Base-by-base conservation (phyloP, 208 protist species). In the Entamoeba moshkovskii region DNA sequence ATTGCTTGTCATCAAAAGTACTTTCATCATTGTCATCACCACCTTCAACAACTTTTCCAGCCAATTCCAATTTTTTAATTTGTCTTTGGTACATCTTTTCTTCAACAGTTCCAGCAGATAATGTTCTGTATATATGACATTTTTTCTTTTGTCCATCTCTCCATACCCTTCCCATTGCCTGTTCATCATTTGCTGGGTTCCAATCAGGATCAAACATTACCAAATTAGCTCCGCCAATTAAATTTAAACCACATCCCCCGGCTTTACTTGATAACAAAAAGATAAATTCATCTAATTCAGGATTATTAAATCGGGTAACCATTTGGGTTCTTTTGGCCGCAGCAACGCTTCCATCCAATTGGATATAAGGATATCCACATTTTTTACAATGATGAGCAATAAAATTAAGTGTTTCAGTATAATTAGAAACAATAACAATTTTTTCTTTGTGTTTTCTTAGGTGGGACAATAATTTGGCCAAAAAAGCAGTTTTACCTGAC, bases 71-170 rank as follows among this genome's bases (percentile, higher is more conserved):
- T 94, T 93, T 94, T 4, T 93, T 92, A 3, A 95, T 46, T 46
- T 95, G 94, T 44, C 93, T n/a, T 18, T 99, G 98, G 95, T 99
- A 98, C 46, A 99, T 98, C 92, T 98, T 98, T 95, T 99, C 99
- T 96, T 99, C 98, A 46, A 99, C 98, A 11, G 98, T 99, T 46
- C 98, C 98, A 48, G 96, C 96, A 15, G 97, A 98, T 66, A 99
- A 97, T 2, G 99, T 96, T 66, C 98, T 96, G 95, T 98, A 99
- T 4, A 99, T 97, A 22, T 97, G 97, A n/a, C 99, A 98, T 18
- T 97, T 95, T 85, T 97, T 96, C 85, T 95, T 97, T 95, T 99
- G 99, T 13, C 99, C 99, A 92, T 99, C 98, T 73, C 98, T 96
- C 97, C 98, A 99, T 6, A 98, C 98, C 42, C 99, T 96, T 95